Percentiles rank a stretch among this genome's conserved stretches.
phyloP scores from a whole-genome alignment of 495 filamentous ascomycete genomes.

The Hypoxylon lenormandii region DNA sequence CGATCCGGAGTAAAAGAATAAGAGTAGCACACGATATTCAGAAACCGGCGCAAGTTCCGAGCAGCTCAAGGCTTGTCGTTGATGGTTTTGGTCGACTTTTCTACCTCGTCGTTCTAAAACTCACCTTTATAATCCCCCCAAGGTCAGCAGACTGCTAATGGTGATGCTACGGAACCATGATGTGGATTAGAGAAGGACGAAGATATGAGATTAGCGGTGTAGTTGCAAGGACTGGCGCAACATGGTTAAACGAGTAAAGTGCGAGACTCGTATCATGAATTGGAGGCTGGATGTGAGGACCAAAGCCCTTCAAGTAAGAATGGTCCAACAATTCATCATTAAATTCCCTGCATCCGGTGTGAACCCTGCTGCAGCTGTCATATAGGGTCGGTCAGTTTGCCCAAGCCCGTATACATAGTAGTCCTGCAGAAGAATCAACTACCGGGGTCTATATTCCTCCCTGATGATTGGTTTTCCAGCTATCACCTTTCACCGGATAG shows the following conservation, averaged over 20 bases:
- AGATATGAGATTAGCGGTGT: constrained; percentile 19
- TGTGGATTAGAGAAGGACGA: background rate
- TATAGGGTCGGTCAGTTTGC: constrained; percentile 15
- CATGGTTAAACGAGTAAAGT: background rate
- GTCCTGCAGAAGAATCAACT: constrained; percentile 23
- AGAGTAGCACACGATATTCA: too few relatives aligned
- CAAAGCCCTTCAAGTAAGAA: background rate
- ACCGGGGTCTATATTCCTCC: constrained; percentile 12
- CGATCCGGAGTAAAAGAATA: too few relatives aligned
- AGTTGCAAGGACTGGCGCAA: background rate
- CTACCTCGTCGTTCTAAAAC: background rate
- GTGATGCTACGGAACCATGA: background rate
- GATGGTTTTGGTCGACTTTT: background rate
- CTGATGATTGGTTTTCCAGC: constrained; percentile 25
- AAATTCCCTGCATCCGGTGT: constrained; percentile 9
- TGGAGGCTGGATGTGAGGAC: constrained; percentile 5
- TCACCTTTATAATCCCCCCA: background rate
- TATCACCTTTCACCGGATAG: constrained; percentile 18
- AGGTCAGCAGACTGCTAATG: background rate
- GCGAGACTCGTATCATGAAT: background rate
- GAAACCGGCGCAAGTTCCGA: too few relatives aligned
- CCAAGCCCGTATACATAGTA: constrained; percentile 15
- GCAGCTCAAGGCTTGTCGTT: background rate
- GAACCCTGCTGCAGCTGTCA: constrained; percentile 7
- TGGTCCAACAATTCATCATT: constrained; percentile 7